These are phyloP conservation scores for Flueggea neowawraea DNA, from an alignment of 441 rosid genomes.

Conservation along the genomic window DNA sequence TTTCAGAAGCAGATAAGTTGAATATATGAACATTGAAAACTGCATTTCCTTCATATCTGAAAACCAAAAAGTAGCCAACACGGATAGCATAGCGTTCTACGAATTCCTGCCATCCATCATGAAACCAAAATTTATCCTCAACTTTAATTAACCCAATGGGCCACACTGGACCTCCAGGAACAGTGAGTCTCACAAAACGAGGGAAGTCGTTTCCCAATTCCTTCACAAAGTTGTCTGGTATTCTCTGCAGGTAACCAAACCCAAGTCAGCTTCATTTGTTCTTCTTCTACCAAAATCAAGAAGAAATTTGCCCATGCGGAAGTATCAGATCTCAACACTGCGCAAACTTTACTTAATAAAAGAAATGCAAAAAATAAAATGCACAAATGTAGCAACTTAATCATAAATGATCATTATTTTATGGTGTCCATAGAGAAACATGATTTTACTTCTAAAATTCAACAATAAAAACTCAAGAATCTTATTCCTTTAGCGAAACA, in stretches of 20 bases:
- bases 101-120: constrained; percentile 94
- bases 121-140: constrained; percentile 85
- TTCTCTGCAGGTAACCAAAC: constrained; percentile 62
- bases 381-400: too few species aligned
- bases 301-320: not conserved
- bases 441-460: too few species aligned
- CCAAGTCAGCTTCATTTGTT: constrained; percentile 17
- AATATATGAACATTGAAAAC: constrained; percentile 81
- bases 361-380: not conserved
- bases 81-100: constrained; percentile 78
- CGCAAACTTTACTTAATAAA: not conserved
- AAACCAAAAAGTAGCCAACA: constrained; percentile 83
- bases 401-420: too few species aligned
- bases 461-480: too few species aligned
- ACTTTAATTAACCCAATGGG: constrained; percentile 74
- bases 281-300: not conserved
- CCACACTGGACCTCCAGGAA: constrained; percentile 88
- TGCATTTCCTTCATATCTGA: constrained; percentile 91
- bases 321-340: not conserved
- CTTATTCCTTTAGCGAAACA: too few species aligned
- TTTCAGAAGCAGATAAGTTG: constrained; percentile 80
- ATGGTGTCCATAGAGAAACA: not conserved
- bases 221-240: constrained; percentile 88
- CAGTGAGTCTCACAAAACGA: constrained; percentile 70
- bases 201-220: constrained; percentile 80